Conservation (phyloP, 1,284 basidiomycete species). For the Ceratobasidium sp. region DNA sequence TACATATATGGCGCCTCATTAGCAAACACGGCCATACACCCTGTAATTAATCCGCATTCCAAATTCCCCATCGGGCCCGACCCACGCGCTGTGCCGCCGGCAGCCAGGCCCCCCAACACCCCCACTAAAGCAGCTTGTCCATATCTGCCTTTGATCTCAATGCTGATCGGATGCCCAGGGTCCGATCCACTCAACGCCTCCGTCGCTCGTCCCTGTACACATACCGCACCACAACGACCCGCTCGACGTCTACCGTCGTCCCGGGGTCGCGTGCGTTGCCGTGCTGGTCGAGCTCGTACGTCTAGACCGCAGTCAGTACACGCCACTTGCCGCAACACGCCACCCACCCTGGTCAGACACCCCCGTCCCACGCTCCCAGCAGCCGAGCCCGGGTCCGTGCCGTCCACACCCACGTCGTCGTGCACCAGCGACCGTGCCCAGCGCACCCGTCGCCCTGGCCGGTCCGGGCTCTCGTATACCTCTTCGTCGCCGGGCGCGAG, state of each 20-base stretch:
- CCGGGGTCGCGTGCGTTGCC: conserved; percentile 2
- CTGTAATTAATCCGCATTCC: background rate
- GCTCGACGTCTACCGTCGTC: background rate
- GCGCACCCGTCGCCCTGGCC: conserved; percentile 11
- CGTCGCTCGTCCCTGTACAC: conserved; percentile 19
- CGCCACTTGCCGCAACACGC: background rate
- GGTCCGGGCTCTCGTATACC: background rate
- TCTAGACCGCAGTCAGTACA: background rate
- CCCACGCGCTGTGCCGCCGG: conserved; percentile 18
- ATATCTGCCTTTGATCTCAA: conserved; percentile 3
- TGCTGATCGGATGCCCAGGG: background rate
- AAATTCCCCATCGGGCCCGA: conserved; percentile 16
- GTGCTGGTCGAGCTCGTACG: conserved; percentile 18
- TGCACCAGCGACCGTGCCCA: conserved; percentile 17
- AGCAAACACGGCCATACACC: background rate
- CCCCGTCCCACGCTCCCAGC: conserved; percentile 8
- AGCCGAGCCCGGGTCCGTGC: background rate
- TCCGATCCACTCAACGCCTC: conserved; percentile 1
- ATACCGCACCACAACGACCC: conserved; percentile 21
- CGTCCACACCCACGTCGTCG: conserved; percentile 3
- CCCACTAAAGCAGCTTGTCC: background rate
- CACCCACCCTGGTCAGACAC: conserved; percentile 18
- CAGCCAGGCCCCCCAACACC: background rate
- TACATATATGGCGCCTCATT: background rate
- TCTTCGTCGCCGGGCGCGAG: conserved; percentile 17